Evolutionary conservation across 2,329 filamentous ascomycete species (phyloP).

Genomic region (Colletotrichum cordylinicola): DNA sequence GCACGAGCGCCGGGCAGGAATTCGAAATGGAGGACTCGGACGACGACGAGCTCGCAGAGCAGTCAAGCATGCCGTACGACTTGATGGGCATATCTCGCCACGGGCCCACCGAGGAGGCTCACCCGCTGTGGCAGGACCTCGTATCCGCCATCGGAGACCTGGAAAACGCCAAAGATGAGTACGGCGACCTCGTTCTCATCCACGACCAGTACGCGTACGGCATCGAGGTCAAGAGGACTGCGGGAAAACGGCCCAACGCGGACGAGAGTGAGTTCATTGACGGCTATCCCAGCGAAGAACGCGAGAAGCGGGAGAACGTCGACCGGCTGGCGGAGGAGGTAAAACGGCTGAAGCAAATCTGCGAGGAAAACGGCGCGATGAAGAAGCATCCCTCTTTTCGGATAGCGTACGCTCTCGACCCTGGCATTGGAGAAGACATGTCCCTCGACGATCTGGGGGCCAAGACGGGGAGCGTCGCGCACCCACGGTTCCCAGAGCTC

Average conservation of each 20-base stretch:
- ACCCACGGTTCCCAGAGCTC: conserved; percentile 48
- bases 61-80: conserved; percentile 33
- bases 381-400: conserved; percentile 44
- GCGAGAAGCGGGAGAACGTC: conserved; percentile 37
- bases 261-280: conserved; percentile 50
- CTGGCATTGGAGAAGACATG: conserved; percentile 45
- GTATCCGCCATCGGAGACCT: conserved; percentile 49
- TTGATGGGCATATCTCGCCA: conserved; percentile 40
- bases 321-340: conserved; percentile 38
- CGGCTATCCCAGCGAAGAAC: conserved; percentile 44
- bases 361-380: conserved; percentile 47
- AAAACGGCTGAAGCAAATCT: conserved; percentile 40
- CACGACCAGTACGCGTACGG: conserved; percentile 44
- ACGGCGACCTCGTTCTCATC: conserved; percentile 46
- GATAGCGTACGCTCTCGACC: conserved; percentile 45
- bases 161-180: conserved; percentile 53
- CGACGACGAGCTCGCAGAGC: conserved; percentile 1
- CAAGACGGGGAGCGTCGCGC: conserved; percentile 36
- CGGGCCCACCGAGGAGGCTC: conserved; percentile 43
- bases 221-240: conserved; percentile 35
- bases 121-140: conserved; percentile 53
- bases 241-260: conserved; percentile 32
- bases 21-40: conserved; percentile 1
- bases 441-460: conserved; percentile 38
- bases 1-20: neutral